Conservation (phyloP, 768 basidiomycete genomes). For the Hericium rajendrae region DNA sequence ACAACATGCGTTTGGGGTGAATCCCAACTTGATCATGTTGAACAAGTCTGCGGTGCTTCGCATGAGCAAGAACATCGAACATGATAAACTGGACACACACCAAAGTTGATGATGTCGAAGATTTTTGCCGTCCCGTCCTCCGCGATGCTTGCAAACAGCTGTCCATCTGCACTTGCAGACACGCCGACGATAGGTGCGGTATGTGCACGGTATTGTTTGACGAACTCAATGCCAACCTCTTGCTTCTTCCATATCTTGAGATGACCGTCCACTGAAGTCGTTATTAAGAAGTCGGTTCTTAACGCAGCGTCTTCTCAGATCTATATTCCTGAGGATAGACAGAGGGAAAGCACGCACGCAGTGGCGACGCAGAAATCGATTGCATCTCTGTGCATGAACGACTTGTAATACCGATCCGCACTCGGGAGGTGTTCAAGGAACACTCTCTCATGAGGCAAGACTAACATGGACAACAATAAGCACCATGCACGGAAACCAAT, state of each 20-base stretch:
- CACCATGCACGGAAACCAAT: not conserved
- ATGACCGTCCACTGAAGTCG: conserved; percentile 91
- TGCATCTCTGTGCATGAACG: conserved; percentile 95
- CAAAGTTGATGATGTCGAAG: conserved; percentile 97
- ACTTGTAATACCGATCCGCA: conserved; percentile 91
- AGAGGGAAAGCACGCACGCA: conserved; percentile 40
- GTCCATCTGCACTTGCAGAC: conserved; percentile 84
- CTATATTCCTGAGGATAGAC: not conserved
- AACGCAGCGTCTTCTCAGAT: too few relatives aligned
- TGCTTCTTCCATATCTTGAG: conserved; percentile 99
- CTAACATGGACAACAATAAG: conserved; percentile 30
- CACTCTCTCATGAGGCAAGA: conserved; percentile 86
- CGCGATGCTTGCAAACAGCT: conserved; percentile 83
- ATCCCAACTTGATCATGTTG: conserved; percentile 89
- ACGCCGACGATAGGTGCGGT: conserved; percentile 69
- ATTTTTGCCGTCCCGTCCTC: conserved; percentile 91
- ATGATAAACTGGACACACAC: conserved; percentile 33
- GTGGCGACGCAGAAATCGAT: conserved; percentile 87
- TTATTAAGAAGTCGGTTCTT: conserved; percentile 90
- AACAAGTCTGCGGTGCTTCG: conserved; percentile 74
- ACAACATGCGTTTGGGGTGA: conserved; percentile 78
- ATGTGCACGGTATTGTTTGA: conserved; percentile 96
- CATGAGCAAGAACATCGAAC: not conserved
- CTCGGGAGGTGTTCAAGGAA: conserved; percentile 89
- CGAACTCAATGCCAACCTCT: conserved; percentile 90